A percentile compares a stretch with the other conserved stretches of the same genome.
phyloP scores from a whole-genome alignment of 768 basidiomycete species.

The Kwoniella dendrophila region DNA sequence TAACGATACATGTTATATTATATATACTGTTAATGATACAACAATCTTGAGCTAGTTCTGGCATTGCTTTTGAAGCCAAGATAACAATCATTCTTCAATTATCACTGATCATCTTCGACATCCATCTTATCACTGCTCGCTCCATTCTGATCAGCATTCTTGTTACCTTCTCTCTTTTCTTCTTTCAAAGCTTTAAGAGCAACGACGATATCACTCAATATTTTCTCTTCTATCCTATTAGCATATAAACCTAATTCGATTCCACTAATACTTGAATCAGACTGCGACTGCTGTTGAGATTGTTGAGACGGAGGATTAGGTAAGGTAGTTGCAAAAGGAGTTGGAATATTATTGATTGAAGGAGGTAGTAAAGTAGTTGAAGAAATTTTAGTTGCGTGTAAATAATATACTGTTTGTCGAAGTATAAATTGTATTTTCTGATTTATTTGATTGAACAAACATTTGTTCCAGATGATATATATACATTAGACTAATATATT shows the following conservation, averaged over 20 bases:
- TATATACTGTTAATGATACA: too few relatives aligned
- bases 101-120: background rate
- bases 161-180: background rate
- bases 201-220: conserved; percentile 32
- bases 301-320: conserved; percentile 6
- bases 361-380: conserved; percentile 33
- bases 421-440: conserved; percentile 53
- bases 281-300: background rate
- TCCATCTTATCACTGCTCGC: conserved; percentile 1
- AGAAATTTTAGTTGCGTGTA: conserved; percentile 40
- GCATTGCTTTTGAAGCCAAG: too few relatives aligned
- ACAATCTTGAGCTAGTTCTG: too few relatives aligned
- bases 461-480: background rate
- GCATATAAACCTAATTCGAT: conserved; percentile 42
- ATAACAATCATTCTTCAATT: background rate
- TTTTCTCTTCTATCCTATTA: conserved; percentile 33
- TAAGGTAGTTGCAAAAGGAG: conserved; percentile 43
- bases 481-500: background rate
- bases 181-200: conserved; percentile 21
- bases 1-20: too few relatives aligned
- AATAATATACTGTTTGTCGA: conserved; percentile 49
- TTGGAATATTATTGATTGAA: conserved; percentile 33
- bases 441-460: too few relatives aligned
- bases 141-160: background rate
- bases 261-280: too few relatives aligned